These are phyloP conservation scores for Colletotrichum theobromicola DNA, from an alignment of 2,329 filamentous ascomycete genomes.

Conservation along the genomic window DNA sequence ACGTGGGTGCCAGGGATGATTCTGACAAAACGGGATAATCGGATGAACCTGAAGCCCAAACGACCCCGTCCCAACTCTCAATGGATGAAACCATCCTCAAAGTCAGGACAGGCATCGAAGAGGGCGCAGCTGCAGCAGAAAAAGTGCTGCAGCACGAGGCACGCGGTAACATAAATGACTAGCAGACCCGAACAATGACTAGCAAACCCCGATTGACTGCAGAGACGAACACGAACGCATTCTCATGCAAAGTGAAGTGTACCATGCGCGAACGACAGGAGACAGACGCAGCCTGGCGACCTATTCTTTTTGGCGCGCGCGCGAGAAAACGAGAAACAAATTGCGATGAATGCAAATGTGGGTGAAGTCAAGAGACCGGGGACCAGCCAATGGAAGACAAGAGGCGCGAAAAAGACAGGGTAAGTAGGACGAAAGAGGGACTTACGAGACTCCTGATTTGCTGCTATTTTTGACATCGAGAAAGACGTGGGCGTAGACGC, in stretches of 20 bases:
- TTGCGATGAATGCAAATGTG: neutral
- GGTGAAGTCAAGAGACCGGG: neutral
- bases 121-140: neutral
- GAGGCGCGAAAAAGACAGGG: neutral
- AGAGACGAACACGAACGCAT: neutral
- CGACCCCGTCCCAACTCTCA: neutral
- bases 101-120: neutral
- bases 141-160: neutral
- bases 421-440: neutral
- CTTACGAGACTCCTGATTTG: slow-evolving; percentile 29
- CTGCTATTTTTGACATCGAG: slow-evolving; percentile 24
- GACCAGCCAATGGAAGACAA: neutral
- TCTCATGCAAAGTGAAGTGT: neutral
- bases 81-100: neutral
- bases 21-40: neutral
- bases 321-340: neutral
- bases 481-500: slow-evolving; percentile 20
- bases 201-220: neutral
- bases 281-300: neutral
- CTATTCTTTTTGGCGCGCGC: neutral
- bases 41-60: slow-evolving; percentile 9
- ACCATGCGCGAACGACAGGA: neutral
- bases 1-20: neutral
- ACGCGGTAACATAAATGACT: neutral
- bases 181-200: neutral